A percentile compares a stretch with the other conserved stretches of the same genome.
Evolutionary conservation across 1,284 basidiomycete species (phyloP).

Genomic region (Cryptococcus sp.): DNA sequence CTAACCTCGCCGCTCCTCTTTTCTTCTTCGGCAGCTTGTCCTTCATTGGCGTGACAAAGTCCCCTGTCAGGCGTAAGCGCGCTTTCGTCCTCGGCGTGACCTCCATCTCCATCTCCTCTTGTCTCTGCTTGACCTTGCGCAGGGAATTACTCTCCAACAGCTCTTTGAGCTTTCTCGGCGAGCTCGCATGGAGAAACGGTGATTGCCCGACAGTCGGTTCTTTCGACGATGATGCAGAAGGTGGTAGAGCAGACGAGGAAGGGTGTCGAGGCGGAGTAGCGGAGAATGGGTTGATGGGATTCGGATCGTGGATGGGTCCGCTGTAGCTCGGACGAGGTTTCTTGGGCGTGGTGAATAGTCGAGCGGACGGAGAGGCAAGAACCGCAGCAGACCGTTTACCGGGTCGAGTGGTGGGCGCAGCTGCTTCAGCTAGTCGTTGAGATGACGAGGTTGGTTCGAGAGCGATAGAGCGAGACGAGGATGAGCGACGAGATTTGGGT

Average conservation of each 20-base stretch:
- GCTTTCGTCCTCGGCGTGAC: conserved; percentile 44
- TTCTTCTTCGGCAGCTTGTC: conserved; percentile 14
- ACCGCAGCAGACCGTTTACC: background rate
- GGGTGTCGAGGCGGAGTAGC: conserved; percentile 17
- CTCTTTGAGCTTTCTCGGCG: conserved; percentile 37
- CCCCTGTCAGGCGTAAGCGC: conserved; percentile 41
- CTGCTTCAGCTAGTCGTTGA: background rate
- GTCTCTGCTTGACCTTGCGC: conserved; percentile 15
- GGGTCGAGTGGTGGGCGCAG: background rate
- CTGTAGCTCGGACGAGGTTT: conserved; percentile 22
- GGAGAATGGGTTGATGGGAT: conserved; percentile 39
- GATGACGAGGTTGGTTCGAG: background rate
- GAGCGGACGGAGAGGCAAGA: conserved; percentile 1
- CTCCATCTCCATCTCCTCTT: conserved; percentile 7
- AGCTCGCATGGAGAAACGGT: conserved; percentile 36
- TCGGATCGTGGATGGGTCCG: conserved; percentile 38
- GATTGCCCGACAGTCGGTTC: conserved; percentile 19
- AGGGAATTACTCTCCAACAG: conserved; percentile 36
- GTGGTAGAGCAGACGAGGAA: background rate
- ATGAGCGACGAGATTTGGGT: conserved; percentile 20
- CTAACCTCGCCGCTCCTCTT: conserved; percentile 8
- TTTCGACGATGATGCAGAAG: too few species aligned
- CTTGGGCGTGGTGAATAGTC: conserved; percentile 25
- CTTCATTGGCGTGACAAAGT: conserved; percentile 38
- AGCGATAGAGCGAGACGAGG: background rate